Percentiles rank a stretch among this genome's conserved stretches.
Evolutionary conservation across 768 basidiomycete genomes (phyloP).

Genomic region (Pholiota microspora): DNA sequence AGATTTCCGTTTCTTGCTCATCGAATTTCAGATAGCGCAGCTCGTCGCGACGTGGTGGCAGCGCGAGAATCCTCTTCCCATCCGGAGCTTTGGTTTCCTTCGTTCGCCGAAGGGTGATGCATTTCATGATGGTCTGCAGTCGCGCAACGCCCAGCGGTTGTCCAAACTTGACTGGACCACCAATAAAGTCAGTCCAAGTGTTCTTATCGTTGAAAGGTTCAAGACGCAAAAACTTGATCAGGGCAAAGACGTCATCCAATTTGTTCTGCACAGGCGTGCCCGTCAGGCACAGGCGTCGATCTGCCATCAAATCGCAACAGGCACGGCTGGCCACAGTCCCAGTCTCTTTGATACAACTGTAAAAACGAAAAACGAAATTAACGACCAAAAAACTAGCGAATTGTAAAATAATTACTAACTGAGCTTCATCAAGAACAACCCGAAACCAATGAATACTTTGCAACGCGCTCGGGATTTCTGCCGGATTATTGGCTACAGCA

Average conservation of each 20-base stretch:
- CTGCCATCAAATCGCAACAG: slow-evolving; percentile 91
- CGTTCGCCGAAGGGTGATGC: slow-evolving; percentile 93
- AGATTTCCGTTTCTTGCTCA: slow-evolving; percentile 77
- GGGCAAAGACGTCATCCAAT: slow-evolving; percentile 94
- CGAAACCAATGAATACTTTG: slow-evolving; percentile 97
- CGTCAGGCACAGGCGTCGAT: slow-evolving; percentile 91
- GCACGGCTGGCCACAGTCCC: slow-evolving; percentile 92
- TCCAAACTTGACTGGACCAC: slow-evolving; percentile 89
- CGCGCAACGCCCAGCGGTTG: slow-evolving; percentile 87
- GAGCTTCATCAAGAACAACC: slow-evolving; percentile 91
- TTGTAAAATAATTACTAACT: slow-evolving; percentile 57
- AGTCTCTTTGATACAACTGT: slow-evolving; percentile 94
- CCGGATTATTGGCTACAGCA: slow-evolving; percentile 28
- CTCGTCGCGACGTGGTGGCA: slow-evolving; percentile 90
- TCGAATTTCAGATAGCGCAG: slow-evolving; percentile 84
- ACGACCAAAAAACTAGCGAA: background rate
- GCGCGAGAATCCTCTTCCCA: slow-evolving; percentile 80
- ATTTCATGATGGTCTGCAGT: slow-evolving; percentile 96
- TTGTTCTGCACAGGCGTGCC: slow-evolving; percentile 99
- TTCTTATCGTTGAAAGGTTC: slow-evolving; percentile 92
- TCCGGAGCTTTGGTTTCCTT: slow-evolving; percentile 84
- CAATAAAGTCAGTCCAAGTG: slow-evolving; percentile 90
- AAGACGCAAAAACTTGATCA: slow-evolving; percentile 93
- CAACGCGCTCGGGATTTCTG: slow-evolving; percentile 69
- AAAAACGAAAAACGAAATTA: slow-evolving; percentile 5